Base-by-base conservation (phyloP, 2,329 filamentous ascomycete genomes). In the Colletotrichum filicis region DNA sequence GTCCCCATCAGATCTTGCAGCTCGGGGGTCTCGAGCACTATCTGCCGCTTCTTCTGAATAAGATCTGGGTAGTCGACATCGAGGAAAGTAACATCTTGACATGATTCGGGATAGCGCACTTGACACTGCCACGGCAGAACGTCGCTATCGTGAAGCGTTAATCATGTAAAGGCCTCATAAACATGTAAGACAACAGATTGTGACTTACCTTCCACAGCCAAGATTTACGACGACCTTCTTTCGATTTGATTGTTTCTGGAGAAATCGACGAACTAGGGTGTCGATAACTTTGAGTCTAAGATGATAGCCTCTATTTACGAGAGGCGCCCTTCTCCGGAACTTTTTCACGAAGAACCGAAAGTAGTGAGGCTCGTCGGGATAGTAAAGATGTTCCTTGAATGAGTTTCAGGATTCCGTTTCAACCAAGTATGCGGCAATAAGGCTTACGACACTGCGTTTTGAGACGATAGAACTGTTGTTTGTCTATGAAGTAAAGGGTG, bases 391-490 rank as follows among this genome's bases (percentile, higher is more conserved):
- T 56, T 74, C 71, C 68, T 73, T 53, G 26, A 11, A 57, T 26
- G 58, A 24, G 24, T 12, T 37, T 35, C 4, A 49, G 37, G 37
- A 22, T 55, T 14, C 52, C 16, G 12, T 24, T 26, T 37, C 35
- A 24, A 30, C 37, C 19, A 7, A 32, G 16, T 28, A 42, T 5
- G 26, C 49, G 30, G 6, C 24, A 19, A 19, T 11, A 19, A 6
- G 53, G 53, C 71, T 56, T 80, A 98, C 95, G n/a, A 98, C 95
- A 78, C 95, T 97, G 76, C 95, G 88, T 81, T 98, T 98, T 16
- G 95, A 98, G 19, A 95, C 92, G 76, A 98, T 98, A 79, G 94
- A 97, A 82, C 94, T 96, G 80, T 92, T 95, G 81, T 98, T 98
- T 71, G 95, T 98, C 90, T 94, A 59, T 35, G 56, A 62, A n/a